Percentiles rank a stretch among this genome's conserved stretches.
Evolutionary conservation across 2,329 filamentous ascomycete species (phyloP).

Genomic region (Beauveria sp.): DNA sequence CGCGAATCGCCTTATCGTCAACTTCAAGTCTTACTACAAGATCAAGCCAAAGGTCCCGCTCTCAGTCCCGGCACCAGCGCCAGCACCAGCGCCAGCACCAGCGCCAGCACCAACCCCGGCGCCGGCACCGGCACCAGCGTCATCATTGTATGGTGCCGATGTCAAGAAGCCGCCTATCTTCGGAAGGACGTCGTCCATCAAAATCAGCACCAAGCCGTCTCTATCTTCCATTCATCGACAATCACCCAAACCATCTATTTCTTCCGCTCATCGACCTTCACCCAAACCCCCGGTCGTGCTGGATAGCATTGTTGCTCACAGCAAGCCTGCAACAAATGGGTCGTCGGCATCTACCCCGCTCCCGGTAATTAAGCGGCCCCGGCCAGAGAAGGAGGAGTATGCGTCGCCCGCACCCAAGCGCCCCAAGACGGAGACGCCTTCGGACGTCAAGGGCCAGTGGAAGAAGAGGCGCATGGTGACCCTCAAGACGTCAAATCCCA

Average conservation of each 20-base stretch:
- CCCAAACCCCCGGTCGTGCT: conserved; percentile 12
- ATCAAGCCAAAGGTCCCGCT: conserved; percentile 5
- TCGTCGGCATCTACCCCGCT: conserved; percentile 15
- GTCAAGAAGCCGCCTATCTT: conserved; percentile 22
- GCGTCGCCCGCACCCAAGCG: conserved; percentile 30
- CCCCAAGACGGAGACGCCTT: conserved; percentile 26
- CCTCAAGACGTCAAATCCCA: conserved; percentile 27
- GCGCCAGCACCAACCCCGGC: conserved; percentile 24
- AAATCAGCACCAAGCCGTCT: conserved; percentile 28
- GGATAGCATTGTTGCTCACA: conserved; percentile 23
- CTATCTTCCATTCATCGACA: conserved; percentile 17
- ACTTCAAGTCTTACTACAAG: conserved; percentile 20
- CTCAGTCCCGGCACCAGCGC: conserved; percentile 33
- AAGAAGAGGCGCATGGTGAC: conserved; percentile 31
- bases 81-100: conserved; percentile 17
- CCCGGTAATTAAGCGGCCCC: conserved; percentile 27
- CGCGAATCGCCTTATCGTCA: conserved; percentile 27
- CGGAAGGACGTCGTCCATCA: conserved; percentile 30
- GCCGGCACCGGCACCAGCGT: conserved; percentile 23
- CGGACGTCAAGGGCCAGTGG: conserved; percentile 15
- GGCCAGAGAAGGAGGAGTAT: conserved; percentile 29
- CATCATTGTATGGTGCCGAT: conserved; percentile 15
- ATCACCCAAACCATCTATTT: conserved; percentile 7
- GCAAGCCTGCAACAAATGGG: conserved; percentile 17
- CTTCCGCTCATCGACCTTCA: conserved; percentile 18